Base-by-base conservation (phyloP, 441 rosid genomes). In the Eutrema salsugineum region DNA sequence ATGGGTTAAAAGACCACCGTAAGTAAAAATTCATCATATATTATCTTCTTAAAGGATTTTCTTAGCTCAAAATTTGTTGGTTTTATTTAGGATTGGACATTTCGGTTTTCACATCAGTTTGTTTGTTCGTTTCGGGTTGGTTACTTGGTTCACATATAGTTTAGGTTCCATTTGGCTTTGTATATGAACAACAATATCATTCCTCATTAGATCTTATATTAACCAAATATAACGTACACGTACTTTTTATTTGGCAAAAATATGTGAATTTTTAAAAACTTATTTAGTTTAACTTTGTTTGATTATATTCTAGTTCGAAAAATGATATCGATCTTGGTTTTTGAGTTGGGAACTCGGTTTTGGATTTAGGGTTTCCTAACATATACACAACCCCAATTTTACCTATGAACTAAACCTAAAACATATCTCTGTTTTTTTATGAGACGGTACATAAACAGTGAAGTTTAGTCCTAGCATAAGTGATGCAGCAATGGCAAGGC, bases 401-500 rank as follows among this genome's bases (percentile, higher is more conserved):
- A 28, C 40, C 10, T 53, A 40, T 28, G 42, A 17, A 40, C 6
- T 11, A 32, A 42, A 10, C 40, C 14, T 54, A 14, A 54, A 24
- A 5, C 7, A 44, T 51, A 27, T 51, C 22, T 30, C 11, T 32
- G 11, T 54, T 11, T 15, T 43, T 17, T 24, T 2, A 38, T 30
- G 68, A 28, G 6, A 62, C 12, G 11, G 68, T 19, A 8, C 48
- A 61, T 46, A 42, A 50, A 72, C 82, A 91, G 96, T 89, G 51
- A 89, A 77, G 83, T 79, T 81, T 30, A 85, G 84, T 72, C 84
- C 97, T 7, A 90, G 86, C 73, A 11, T 94, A 64, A 69, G 85
- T 3, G 93, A 94, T 62, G 94, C 90, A 22, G 93, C 97, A 64
- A 77, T 85, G 91, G 90, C 91, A 42, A 91, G 91, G 81, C 82